Conservation (phyloP, 2,329 filamentous ascomycete genomes). For the Trichophyton mentagrophytes region DNA sequence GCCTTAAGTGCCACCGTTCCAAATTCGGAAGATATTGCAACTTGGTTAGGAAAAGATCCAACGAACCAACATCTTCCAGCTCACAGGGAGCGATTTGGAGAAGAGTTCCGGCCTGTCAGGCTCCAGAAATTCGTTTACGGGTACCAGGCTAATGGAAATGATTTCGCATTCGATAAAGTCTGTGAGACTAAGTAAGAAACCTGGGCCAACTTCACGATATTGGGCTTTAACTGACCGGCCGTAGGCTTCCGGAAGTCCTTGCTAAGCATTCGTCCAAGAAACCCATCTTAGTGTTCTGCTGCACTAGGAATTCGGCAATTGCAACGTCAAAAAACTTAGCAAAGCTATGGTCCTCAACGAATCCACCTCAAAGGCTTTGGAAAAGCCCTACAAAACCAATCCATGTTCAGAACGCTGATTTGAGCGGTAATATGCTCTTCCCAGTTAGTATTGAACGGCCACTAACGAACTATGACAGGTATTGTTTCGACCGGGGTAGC, state of each 20-base stretch:
- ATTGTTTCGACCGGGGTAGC: conserved; percentile 51
- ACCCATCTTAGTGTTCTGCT: conserved; percentile 73
- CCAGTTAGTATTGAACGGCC: conserved; percentile 10
- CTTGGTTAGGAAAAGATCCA: conserved; percentile 60
- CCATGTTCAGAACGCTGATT: conserved; percentile 44
- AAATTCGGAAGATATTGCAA: conserved; percentile 66
- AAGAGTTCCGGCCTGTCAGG: conserved; percentile 67
- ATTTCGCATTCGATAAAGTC: conserved; percentile 62
- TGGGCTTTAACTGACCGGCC: not conserved
- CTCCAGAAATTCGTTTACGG: conserved; percentile 66
- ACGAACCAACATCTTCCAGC: conserved; percentile 51
- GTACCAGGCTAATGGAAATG: conserved; percentile 51
- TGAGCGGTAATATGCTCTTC: conserved; percentile 42
- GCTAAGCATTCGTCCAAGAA: conserved; percentile 55
- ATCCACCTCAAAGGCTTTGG: conserved; percentile 49
- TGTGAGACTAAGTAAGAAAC: conserved; percentile 45
- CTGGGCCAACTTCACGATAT: not conserved
- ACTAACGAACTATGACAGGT: conserved; percentile 21
- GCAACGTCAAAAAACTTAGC: conserved; percentile 55
- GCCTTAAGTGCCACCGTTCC: conserved; percentile 74
- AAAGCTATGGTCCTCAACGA: conserved; percentile 48
- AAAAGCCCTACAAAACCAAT: conserved; percentile 41
- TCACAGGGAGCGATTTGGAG: conserved; percentile 56
- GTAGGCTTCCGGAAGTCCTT: conserved; percentile 55
- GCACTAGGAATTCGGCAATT: conserved; percentile 58